A percentile compares a stretch with the other conserved stretches of the same genome.
Conservation (phyloP, 768 basidiomycete genomes). For the Boletus fagicola region DNA sequence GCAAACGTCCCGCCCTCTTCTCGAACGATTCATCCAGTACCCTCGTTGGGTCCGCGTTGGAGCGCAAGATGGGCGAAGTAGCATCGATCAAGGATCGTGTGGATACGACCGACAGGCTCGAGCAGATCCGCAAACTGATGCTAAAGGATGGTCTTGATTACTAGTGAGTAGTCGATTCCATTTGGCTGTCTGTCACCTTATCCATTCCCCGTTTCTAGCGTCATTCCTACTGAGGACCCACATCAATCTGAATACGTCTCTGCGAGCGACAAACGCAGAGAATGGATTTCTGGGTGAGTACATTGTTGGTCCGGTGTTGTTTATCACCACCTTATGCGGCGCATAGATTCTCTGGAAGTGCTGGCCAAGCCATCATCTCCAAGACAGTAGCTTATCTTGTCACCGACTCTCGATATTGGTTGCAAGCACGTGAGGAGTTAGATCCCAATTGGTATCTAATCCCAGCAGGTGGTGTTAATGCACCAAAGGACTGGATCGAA, state of each 20-base stretch:
- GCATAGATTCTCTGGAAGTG: conserved; percentile 58
- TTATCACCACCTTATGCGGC: conserved; percentile 12
- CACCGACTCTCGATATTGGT: conserved; percentile 82
- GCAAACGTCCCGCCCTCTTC: conserved; percentile 41
- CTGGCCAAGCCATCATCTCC: conserved; percentile 71
- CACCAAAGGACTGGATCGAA: conserved; percentile 73
- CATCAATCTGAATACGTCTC: conserved; percentile 84
- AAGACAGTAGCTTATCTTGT: conserved; percentile 67
- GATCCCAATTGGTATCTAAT: conserved; percentile 75
- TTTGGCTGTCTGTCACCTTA: conserved; percentile 6
- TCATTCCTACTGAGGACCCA: conserved; percentile 78
- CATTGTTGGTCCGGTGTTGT: conserved; percentile 28
- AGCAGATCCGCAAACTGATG: conserved; percentile 66
- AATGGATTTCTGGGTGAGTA: conserved; percentile 76
- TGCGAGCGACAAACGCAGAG: conserved; percentile 68
- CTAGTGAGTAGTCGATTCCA: conserved; percentile 52
- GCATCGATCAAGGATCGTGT: conserved; percentile 51
- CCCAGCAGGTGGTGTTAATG: conserved; percentile 49
- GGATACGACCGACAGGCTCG: conserved; percentile 60
- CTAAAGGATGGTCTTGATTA: conserved; percentile 65
- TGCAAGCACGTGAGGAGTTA: conserved; percentile 68
- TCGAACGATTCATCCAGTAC: conserved; percentile 70
- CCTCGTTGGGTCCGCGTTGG: conserved; percentile 69
- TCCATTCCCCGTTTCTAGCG: conserved; percentile 39
- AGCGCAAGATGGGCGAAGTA: conserved; percentile 66